Percentiles rank a stretch among this genome's conserved stretches.
Conservation (phyloP, 352 stramenopile species). For the Pythium diclinum region DNA sequence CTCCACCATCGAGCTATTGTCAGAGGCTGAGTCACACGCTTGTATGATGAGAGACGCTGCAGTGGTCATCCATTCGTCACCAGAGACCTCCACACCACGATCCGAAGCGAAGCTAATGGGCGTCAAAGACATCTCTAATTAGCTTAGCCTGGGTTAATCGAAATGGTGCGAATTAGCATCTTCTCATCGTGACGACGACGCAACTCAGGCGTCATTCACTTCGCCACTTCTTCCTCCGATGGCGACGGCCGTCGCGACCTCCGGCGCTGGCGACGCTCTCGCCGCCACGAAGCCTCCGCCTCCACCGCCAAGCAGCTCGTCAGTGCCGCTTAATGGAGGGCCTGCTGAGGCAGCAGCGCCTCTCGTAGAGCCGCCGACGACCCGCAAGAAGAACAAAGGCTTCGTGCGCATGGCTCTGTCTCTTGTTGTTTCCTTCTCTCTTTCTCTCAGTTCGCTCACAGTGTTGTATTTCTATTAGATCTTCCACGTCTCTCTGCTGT, state of each 20-base stretch:
- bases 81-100: too few relatives aligned
- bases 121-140: neutral
- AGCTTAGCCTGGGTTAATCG: neutral
- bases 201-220: neutral
- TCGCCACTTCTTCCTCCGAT: neutral
- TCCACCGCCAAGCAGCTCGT: neutral
- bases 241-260: neutral
- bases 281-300: neutral
- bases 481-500: slow-evolving; percentile 78
- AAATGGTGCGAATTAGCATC: neutral
- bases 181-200: neutral
- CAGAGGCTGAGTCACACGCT: neutral
- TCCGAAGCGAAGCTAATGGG: neutral
- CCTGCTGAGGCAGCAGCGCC: neutral
- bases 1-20: neutral
- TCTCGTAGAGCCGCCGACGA: neutral
- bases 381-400: slow-evolving; percentile 23
- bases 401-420: slow-evolving; percentile 27
- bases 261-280: neutral
- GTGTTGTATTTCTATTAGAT: slow-evolving; percentile 27
- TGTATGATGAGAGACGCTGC: neutral
- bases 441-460: neutral
- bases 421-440: neutral
- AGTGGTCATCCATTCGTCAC: too few relatives aligned
- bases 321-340: neutral